Conservation (phyloP, 345 rosid species). For the Eucalyptus victrix region DNA sequence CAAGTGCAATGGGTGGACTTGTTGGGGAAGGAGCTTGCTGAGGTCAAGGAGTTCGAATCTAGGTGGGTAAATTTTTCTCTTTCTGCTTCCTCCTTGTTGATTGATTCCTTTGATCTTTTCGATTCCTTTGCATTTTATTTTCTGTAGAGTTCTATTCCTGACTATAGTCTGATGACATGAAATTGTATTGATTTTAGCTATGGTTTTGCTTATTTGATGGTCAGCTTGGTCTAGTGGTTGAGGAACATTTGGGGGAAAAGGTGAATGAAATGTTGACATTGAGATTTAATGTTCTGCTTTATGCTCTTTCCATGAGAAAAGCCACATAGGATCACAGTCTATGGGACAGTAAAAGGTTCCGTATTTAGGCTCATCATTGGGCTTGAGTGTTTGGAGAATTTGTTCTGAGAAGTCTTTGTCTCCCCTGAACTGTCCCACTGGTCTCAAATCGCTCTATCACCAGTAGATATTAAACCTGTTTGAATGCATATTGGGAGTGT, state of each 20-base stretch:
- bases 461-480: background rate
- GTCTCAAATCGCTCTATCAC: background rate
- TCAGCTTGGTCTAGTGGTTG: background rate
- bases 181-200: background rate
- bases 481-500: background rate
- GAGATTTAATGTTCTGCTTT: background rate
- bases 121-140: background rate
- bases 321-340: background rate
- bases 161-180: background rate
- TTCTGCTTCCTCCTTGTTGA: background rate
- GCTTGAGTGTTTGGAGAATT: background rate
- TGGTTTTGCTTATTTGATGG: background rate
- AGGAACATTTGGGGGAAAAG: background rate
- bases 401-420: background rate
- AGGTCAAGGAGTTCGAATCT: slow-evolving; percentile 62
- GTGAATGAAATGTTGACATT: background rate
- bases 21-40: slow-evolving; percentile 58
- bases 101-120: background rate
- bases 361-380: background rate
- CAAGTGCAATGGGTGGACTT: slow-evolving; percentile 72
- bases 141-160: background rate
- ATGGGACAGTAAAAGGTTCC: background rate
- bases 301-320: background rate
- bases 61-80: slow-evolving; percentile 20
- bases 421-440: background rate